Base-by-base conservation (phyloP, 805 yeast genomes). In the Saturnispora saitoi region DNA sequence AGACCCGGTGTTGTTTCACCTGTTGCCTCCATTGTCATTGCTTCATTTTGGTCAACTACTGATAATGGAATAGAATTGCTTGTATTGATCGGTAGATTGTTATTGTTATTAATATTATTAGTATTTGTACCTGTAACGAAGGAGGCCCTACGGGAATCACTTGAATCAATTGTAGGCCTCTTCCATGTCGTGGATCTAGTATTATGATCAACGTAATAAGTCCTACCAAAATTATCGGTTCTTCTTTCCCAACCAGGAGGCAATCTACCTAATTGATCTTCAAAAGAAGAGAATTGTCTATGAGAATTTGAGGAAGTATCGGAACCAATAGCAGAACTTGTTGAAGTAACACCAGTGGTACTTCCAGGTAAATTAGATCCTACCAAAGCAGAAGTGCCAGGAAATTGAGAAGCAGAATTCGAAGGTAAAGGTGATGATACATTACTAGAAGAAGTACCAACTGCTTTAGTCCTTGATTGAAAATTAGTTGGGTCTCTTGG, bases 221-320 rank as follows among this genome's bases (percentile, higher is more conserved):
- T 91, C 62, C 99, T 80, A 28, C 99, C 99, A 61, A 89, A 86
- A 66, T 89, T 88, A 66, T 93, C 99, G 1, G 98, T 90, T 69
- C 99, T 79, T 58, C 99, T 81, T 68, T 93, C 99, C 98, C 99
- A 93, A 4, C 99, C 99, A 6, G 96, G 88, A 3, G 99, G 99
- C 56, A 93, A 74, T 62, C 96, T 76, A 39, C 99, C 99, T 59
- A 81, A 80, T 66, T 91, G 98, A 69, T 93, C 99, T 68, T 93
- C 99, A 65, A 93, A 93, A 2, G 98, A 87, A 4, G 95, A 86
- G 58, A 82, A 83, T 61, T 83, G 95, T 60, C 89, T 78, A 14
- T 32, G 37, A 56, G 68, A 67, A 29, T 58, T 51, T 10, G 50
- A 38, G 31, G 43, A 41, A n/a, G 52, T 10, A 37, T 37, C 41